phyloP scores from a whole-genome alignment of 192 early-diverging fungal genomes.

The Allomyces javanicus region DNA sequence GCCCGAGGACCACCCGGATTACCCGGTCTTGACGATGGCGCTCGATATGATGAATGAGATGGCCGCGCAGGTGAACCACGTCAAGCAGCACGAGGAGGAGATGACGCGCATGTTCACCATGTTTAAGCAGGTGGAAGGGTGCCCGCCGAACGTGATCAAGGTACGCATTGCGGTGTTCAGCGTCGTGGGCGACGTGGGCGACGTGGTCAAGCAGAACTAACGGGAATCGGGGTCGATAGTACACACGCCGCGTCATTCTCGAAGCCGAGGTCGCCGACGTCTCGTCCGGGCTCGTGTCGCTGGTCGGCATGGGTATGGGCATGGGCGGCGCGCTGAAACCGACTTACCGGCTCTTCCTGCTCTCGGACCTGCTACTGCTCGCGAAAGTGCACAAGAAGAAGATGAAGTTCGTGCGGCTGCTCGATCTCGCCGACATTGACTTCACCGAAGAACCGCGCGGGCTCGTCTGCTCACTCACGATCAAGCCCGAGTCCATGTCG shows the following conservation, averaged over 20 bases:
- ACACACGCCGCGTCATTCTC: conserved; percentile 21
- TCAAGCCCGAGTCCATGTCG: neutral
- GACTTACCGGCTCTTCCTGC: neutral
- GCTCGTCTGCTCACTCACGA: neutral
- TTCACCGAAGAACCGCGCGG: neutral
- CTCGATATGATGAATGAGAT: conserved; percentile 19
- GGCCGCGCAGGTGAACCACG: conserved; percentile 27
- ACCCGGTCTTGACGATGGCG: conserved; percentile 14
- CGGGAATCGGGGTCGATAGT: neutral
- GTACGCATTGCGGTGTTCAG: too few species aligned
- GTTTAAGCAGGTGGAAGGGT: conserved; percentile 26
- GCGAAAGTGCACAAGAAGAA: neutral
- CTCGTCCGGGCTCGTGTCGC: too few species aligned
- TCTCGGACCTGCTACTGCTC: neutral
- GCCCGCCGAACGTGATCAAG: conserved; percentile 26
- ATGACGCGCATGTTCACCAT: conserved; percentile 26
- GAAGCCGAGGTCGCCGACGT: conserved; percentile 14
- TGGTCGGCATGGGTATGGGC: too few species aligned
- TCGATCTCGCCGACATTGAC: neutral
- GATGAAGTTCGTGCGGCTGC: neutral
- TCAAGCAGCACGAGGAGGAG: conserved; percentile 27
- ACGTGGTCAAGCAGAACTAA: too few species aligned
- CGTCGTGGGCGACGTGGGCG: too few species aligned
- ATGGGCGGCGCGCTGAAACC: too few species aligned
- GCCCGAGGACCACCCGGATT: conserved; percentile 24